Evolutionary conservation across 2,329 filamentous ascomycete genomes (phyloP).

Genomic region (Samsoniella hepiali): DNA sequence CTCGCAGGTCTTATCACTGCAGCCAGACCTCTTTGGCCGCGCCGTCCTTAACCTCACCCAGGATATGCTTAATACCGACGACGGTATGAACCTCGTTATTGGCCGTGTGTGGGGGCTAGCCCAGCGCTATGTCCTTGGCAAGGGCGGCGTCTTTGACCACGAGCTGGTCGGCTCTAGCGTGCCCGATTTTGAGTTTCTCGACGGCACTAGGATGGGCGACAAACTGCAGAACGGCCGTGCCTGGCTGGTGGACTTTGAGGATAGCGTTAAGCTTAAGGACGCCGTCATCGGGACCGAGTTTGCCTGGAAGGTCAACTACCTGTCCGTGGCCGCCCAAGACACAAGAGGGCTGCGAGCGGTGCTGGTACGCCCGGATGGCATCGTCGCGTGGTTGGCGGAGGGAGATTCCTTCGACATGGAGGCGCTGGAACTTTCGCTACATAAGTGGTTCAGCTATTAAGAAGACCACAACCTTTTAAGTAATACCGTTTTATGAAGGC

Average conservation of each 20-base stretch:
- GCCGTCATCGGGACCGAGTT: conserved; percentile 14
- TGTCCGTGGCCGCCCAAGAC: conserved; percentile 23
- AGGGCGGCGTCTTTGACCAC: conserved; percentile 22
- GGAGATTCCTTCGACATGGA: conserved; percentile 21
- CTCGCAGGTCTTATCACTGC: conserved; percentile 33
- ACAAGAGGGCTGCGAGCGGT: conserved; percentile 26
- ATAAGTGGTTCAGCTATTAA: conserved; percentile 13
- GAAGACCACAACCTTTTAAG: too few relatives aligned
- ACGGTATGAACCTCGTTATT: conserved; percentile 30
- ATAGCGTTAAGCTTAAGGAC: conserved; percentile 19
- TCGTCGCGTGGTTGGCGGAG: conserved; percentile 31
- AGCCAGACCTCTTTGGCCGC: conserved; percentile 27
- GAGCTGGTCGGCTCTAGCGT: conserved; percentile 34
- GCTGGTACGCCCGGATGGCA: conserved; percentile 32
- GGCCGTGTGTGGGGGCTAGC: conserved; percentile 35
- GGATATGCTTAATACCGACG: conserved; percentile 29
- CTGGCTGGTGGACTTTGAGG: conserved; percentile 28
- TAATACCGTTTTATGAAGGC: too few relatives aligned
- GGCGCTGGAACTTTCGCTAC: conserved; percentile 13
- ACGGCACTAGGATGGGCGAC: conserved; percentile 29
- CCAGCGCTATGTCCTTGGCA: conserved; percentile 30
- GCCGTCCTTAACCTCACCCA: conserved; percentile 27
- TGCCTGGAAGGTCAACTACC: conserved; percentile 24
- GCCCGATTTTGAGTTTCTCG: conserved; percentile 33
- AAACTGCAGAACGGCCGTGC: conserved; percentile 29